A percentile compares a stretch with the other conserved stretches of the same genome.
These are phyloP conservation scores for Neopestalotiopsis rosae DNA, from an alignment of 2,329 filamentous ascomycete species.

Conservation along the genomic window DNA sequence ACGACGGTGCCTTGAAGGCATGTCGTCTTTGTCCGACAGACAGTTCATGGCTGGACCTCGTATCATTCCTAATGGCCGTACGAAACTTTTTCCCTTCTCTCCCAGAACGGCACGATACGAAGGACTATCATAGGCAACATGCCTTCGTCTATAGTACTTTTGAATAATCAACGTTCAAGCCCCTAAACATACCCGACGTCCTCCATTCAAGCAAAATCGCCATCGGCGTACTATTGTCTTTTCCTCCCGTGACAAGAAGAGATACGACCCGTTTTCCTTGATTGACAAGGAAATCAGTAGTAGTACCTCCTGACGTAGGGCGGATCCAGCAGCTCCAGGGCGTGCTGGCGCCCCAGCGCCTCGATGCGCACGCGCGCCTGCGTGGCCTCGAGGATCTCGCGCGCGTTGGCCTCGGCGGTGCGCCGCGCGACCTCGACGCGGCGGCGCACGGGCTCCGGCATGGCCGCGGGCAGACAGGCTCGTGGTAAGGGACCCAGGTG, in stretches of 20 bases:
- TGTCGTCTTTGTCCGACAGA: background rate
- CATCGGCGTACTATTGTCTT: background rate
- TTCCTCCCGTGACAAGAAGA: background rate
- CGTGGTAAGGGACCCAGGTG: slow-evolving; percentile 18
- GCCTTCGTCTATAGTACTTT: background rate
- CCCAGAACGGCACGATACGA: background rate
- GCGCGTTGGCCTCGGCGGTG: slow-evolving; percentile 12
- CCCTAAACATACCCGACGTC: background rate
- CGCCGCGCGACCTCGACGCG: slow-evolving; percentile 9
- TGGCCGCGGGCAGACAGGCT: background rate
- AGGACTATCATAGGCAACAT: background rate
- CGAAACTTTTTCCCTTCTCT: background rate
- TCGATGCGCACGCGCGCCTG: background rate
- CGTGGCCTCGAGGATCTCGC: slow-evolving; percentile 17
- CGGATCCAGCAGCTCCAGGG: slow-evolving; percentile 1
- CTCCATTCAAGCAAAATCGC: background rate
- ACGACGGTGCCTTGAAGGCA: background rate
- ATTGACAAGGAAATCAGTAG: background rate
- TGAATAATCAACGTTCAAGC: background rate
- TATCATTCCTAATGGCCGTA: background rate
- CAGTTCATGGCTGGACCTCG: background rate
- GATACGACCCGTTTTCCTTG: background rate
- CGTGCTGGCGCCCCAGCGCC: slow-evolving; percentile 16
- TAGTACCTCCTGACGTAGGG: slow-evolving; percentile 7
- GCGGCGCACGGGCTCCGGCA: slow-evolving; percentile 15